A percentile compares a stretch with the other conserved stretches of the same genome.
Conservation (phyloP, 176 grass and related monocot genomes). For the Oropetium thomaeum region DNA sequence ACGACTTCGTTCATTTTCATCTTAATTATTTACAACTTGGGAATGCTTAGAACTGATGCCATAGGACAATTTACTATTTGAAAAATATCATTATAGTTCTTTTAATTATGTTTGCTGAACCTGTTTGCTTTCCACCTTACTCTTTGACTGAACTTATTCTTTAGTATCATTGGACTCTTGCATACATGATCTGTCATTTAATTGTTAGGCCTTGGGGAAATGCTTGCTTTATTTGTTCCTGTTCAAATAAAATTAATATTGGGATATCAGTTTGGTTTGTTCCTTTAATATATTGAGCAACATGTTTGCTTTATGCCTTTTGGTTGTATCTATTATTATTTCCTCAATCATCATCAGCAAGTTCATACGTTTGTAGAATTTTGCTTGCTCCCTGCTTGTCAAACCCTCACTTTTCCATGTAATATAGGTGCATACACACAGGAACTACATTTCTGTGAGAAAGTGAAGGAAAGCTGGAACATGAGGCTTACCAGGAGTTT, state of each 20-base stretch:
- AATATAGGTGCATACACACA: slow-evolving; percentile 71
- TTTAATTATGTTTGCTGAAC: background rate
- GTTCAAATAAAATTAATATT: background rate
- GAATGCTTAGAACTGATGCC: slow-evolving; percentile 19
- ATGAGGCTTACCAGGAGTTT: slow-evolving; percentile 96
- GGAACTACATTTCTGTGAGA: slow-evolving; percentile 89
- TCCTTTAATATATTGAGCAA: background rate
- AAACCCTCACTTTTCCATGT: slow-evolving; percentile 8
- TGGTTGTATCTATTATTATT: background rate
- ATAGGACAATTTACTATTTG: background rate
- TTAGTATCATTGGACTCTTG: background rate
- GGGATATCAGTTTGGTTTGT: background rate
- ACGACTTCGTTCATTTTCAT: background rate
- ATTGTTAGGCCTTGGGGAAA: background rate
- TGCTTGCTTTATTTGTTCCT: too few relatives aligned
- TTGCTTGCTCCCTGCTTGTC: slow-evolving; percentile 10
- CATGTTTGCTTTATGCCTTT: slow-evolving; percentile 12
- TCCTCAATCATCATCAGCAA: background rate
- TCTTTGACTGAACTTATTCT: background rate
- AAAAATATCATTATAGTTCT: background rate
- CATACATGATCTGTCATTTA: background rate
- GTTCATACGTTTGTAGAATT: background rate
- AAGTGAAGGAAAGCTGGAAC: slow-evolving; percentile 97
- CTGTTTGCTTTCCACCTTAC: background rate
- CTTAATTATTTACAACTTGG: background rate